Evolutionary conservation across 2,329 filamentous ascomycete species (phyloP).

Genomic region (Arthroderma sp.): DNA sequence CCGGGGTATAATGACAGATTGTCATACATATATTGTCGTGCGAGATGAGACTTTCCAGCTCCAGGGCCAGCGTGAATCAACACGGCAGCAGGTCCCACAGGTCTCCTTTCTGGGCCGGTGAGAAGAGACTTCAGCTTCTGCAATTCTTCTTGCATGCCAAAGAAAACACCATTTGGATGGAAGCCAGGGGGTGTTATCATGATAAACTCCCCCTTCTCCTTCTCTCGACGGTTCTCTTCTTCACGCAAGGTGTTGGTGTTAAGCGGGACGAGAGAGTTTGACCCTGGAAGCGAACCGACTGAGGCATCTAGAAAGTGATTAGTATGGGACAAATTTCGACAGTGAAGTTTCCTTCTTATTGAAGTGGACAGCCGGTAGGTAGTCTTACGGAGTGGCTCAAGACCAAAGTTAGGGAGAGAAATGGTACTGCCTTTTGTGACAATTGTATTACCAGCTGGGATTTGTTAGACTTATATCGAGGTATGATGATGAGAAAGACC

Average conservation of each 20-base stretch:
- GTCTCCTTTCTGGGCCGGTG: slow-evolving; percentile 43
- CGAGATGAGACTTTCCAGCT: slow-evolving; percentile 56
- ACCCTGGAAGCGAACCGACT: neutral
- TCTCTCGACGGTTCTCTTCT: neutral
- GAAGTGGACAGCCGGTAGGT: too few relatives aligned
- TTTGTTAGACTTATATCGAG: too few relatives aligned
- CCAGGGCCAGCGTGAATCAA: slow-evolving; percentile 53
- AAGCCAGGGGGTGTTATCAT: slow-evolving; percentile 43
- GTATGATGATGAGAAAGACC: too few relatives aligned
- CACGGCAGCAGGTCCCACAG: slow-evolving; percentile 48
- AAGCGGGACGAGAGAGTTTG: too few relatives aligned
- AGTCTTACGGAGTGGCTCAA: too few relatives aligned
- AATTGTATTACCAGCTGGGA: too few relatives aligned
- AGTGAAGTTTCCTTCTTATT: neutral
- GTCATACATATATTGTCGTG: slow-evolving; percentile 52
- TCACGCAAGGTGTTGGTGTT: too few relatives aligned
- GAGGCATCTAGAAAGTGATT: neutral
- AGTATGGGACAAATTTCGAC: neutral
- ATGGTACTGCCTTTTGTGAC: too few relatives aligned
- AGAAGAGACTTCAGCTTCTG: slow-evolving; percentile 46
- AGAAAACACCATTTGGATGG: slow-evolving; percentile 49
- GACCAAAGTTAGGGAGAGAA: too few relatives aligned
- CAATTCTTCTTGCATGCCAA: slow-evolving; percentile 48
- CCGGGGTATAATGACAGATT: slow-evolving; percentile 48
- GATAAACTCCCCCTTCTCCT: slow-evolving; percentile 4